phyloP scores from a whole-genome alignment of 257 asterid species.

The Solanum medicagineum region DNA sequence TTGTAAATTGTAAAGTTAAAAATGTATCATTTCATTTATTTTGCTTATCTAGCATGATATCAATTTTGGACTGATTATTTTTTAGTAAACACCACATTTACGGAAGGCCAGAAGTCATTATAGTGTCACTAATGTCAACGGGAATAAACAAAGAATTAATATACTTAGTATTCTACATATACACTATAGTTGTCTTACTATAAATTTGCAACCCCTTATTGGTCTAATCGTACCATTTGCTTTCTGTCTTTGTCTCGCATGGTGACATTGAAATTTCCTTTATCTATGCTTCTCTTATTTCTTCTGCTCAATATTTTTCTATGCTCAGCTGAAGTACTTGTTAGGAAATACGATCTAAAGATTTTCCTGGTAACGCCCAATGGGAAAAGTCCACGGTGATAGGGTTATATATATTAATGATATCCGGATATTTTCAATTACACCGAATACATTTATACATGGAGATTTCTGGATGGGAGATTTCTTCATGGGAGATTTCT shows the following conservation, averaged over 20 bases:
- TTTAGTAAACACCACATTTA: not conserved
- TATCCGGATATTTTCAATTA: too few relatives aligned
- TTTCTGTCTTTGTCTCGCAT: too few relatives aligned
- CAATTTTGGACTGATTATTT: not conserved
- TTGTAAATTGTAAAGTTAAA: not conserved
- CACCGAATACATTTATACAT: too few relatives aligned
- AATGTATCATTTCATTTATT: not conserved
- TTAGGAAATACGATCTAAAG: too few relatives aligned
- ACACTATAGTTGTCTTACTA: not conserved
- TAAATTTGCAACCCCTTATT: too few relatives aligned
- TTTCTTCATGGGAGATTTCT: too few relatives aligned
- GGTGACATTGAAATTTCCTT: not conserved
- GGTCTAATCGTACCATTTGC: too few relatives aligned
- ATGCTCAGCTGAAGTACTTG: not conserved
- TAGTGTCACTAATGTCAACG: not conserved
- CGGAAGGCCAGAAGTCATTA: too few relatives aligned
- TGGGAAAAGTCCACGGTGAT: too few relatives aligned
- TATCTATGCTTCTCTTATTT: not conserved
- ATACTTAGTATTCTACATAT: not conserved
- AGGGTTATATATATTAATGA: too few relatives aligned
- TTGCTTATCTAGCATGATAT: not conserved
- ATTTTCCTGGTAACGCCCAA: too few relatives aligned
- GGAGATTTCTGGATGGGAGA: too few relatives aligned
- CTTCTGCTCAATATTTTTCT: not conserved
- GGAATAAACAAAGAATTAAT: not conserved